Evolutionary conservation across 2,329 filamentous ascomycete genomes (phyloP), one percentile per base, ranked within the genome.

Genomic region (Daldinia eschscholtzii): DNA sequence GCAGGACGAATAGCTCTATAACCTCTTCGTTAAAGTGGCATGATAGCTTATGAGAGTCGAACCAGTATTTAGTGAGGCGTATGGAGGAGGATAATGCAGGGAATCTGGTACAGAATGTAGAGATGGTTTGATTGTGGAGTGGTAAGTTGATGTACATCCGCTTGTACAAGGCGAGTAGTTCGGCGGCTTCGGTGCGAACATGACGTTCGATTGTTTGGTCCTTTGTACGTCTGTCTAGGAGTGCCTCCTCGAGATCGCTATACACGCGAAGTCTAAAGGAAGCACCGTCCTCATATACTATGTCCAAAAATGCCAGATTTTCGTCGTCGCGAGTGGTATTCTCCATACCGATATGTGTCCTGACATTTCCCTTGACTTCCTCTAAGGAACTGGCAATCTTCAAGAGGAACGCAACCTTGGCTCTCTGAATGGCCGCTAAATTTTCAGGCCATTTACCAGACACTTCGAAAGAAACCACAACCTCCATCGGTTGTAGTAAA

Each of bases 371-470:
- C 28, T 90, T 88, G 2, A 84, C 81, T 18, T 88, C 85, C 61
- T 88, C 85, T 1, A 99, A 82, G 2, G 93, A 86, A 58, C 91
- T 89, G 57, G 90, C 89, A 64, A 97, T 89, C 74, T 90, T 88
- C 3, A 98, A 82, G 3, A 96, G 84, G 77, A 99, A 97, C 3
- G 97, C 96, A 42, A 97, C 88, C 80, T 99, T 99, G 12, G 94
- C 94, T 76, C 94, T 89, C 79, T 99, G 96, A 63, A 98, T 97
- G 4, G 95, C 94, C 3, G 88, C 88, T 7, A 98, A 82, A 76
- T 97, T 93, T 77, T 98, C 94, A 0, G 96, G 96, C 96, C 96
- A 99, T 73, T 93, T 91, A 52, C 90, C 91, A 6, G 96, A 98
- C 4, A 92, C 93, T 81, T 99, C 96, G 74, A 99, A 98, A 76